phyloP scores from a whole-genome alignment of 1,284 basidiomycete genomes.

The Abortiporus biennis region DNA sequence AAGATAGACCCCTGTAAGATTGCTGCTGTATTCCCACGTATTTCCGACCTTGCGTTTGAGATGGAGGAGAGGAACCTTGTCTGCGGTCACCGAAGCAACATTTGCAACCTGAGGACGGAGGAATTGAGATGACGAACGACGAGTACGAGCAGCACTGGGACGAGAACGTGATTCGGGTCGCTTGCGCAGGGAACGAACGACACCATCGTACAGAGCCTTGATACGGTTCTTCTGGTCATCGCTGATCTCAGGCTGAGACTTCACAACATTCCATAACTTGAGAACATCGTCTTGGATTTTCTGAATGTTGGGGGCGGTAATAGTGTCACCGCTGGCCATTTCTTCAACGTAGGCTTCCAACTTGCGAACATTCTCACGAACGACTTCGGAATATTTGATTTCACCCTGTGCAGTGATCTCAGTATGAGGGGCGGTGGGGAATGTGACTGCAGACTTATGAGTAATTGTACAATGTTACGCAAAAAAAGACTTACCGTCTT shows the following conservation, averaged over 20 bases:
- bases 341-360: constrained; percentile 97
- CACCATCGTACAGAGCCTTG: constrained; percentile 94
- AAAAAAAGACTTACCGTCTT: constrained; percentile 74
- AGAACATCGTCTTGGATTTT: constrained; percentile 96
- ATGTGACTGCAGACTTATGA: constrained; percentile 62
- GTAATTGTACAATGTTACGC: background rate
- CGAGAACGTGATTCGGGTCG: constrained; percentile 52
- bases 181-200: constrained; percentile 77
- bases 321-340: constrained; percentile 93
- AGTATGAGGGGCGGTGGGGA: constrained; percentile 96
- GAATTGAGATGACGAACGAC: constrained; percentile 92
- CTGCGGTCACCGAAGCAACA: constrained; percentile 76
- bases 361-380: constrained; percentile 93
- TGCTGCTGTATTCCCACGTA: constrained; percentile 95
- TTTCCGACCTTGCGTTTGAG: constrained; percentile 96
- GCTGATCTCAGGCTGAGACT: constrained; percentile 94
- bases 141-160: constrained; percentile 52
- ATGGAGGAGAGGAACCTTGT: constrained; percentile 92
- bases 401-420: constrained; percentile 92
- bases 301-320: constrained; percentile 82
- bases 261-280: constrained; percentile 96
- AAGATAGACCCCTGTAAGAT: constrained; percentile 92
- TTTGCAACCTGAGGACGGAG: constrained; percentile 81
- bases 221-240: constrained; percentile 97
- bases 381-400: constrained; percentile 91